These are phyloP conservation scores for Gnaphalium uliginosum DNA, from an alignment of 129 eudicot genomes.

Conservation along the genomic window DNA sequence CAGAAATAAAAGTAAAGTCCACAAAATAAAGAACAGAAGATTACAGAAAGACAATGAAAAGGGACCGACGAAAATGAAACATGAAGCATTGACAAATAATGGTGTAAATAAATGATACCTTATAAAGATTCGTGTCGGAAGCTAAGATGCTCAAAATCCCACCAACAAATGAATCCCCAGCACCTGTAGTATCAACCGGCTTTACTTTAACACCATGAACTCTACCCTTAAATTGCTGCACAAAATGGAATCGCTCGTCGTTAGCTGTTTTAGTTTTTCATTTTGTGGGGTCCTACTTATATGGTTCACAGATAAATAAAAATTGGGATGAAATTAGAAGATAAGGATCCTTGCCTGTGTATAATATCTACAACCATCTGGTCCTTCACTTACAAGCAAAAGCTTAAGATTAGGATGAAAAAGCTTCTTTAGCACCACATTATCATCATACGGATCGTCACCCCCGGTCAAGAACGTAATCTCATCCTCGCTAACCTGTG, in stretches of 20 bases:
- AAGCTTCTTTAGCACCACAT: constrained; percentile 48
- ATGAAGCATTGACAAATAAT: neutral
- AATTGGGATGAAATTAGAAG: neutral
- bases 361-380: constrained; percentile 58
- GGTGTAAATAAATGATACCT: constrained; percentile 41
- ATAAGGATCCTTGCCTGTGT: constrained; percentile 45
- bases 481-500: constrained; percentile 58
- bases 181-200: constrained; percentile 49
- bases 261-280: constrained; percentile 2
- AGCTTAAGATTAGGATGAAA: constrained; percentile 62
- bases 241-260: neutral
- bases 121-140: constrained; percentile 49
- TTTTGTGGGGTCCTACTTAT: neutral
- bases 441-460: constrained; percentile 39
- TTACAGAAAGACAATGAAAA: neutral
- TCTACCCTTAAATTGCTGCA: constrained; percentile 45
- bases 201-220: constrained; percentile 40
- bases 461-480: constrained; percentile 54
- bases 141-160: constrained; percentile 68
- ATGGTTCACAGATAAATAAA: neutral
- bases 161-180: constrained; percentile 49
- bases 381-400: constrained; percentile 61
- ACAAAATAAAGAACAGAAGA: neutral
- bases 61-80: neutral
- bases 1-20: neutral